These are phyloP conservation scores for Blastobotrys capitulatus DNA, from an alignment of 1,139 yeast genomes.

Conservation along the genomic window DNA sequence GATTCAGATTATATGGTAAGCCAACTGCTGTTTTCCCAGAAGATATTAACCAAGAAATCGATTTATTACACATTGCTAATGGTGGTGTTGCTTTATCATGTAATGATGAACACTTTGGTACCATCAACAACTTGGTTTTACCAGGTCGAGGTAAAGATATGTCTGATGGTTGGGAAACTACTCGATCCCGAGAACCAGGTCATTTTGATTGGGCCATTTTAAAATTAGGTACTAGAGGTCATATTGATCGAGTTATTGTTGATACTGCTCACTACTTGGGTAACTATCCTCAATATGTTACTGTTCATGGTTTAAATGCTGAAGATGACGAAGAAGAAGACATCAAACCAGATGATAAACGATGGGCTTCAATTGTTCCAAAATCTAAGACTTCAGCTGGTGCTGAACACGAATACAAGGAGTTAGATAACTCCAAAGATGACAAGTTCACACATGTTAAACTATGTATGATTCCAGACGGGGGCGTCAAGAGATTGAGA, in stretches of 20 bases:
- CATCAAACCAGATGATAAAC: constrained; percentile 36
- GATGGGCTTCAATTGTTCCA: constrained; percentile 64
- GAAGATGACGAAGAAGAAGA: constrained; percentile 30
- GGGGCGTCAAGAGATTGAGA: constrained; percentile 87
- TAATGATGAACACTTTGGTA: constrained; percentile 91
- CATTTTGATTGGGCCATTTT: constrained; percentile 90
- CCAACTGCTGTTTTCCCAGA: constrained; percentile 62
- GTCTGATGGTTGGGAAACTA: constrained; percentile 99
- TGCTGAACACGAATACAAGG: constrained; percentile 52
- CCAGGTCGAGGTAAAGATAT: constrained; percentile 95
- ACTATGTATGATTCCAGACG: constrained; percentile 86
- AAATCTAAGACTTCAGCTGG: constrained; percentile 75
- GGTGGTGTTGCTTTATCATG: constrained; percentile 84
- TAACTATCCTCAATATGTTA: constrained; percentile 78
- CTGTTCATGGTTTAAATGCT: constrained; percentile 46
- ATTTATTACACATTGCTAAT: constrained; percentile 73
- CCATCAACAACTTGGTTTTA: constrained; percentile 77
- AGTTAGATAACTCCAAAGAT: constrained; percentile 14
- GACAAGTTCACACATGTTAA: constrained; percentile 57
- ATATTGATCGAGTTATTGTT: constrained; percentile 53
- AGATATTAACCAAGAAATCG: constrained; percentile 45
- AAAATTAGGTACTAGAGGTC: constrained; percentile 59
- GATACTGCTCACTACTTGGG: constrained; percentile 95
- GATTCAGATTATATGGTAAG: constrained; percentile 81
- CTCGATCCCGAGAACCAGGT: constrained; percentile 58